Evolutionary conservation across 139 green algal species (phyloP).

Genomic region (Gonium pectorale): DNA sequence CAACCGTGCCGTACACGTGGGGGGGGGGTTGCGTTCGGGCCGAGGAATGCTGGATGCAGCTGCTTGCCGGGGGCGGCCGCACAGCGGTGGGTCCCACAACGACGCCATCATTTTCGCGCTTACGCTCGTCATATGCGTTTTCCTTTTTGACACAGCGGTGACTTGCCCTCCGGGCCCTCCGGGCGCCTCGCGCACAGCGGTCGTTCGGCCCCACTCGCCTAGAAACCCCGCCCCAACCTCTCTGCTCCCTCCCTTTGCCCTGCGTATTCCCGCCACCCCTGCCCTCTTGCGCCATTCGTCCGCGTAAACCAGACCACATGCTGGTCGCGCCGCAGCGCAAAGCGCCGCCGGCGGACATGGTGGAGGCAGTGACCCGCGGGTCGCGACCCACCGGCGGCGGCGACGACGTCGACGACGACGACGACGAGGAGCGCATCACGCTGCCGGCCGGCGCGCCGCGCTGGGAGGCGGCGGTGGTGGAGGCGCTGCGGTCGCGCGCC

Average conservation of each 20-base stretch:
- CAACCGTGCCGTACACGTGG: too few species aligned
- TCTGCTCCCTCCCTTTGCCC: not conserved
- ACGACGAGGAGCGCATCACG: conserved; percentile 35
- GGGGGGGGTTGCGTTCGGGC: too few species aligned
- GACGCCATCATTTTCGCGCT: too few species aligned
- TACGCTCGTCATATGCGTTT: not conserved
- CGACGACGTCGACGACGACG: not conserved
- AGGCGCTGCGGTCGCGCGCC: not conserved
- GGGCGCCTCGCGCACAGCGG: not conserved
- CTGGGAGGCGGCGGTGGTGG: conserved; percentile 49
- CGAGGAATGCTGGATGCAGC: too few species aligned
- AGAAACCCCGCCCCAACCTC: not conserved
- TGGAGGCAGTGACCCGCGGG: not conserved
- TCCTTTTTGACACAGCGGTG: not conserved
- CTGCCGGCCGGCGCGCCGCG: conserved; percentile 6
- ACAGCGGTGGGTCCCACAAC: too few species aligned
- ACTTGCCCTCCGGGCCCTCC: not conserved
- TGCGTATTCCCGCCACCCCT: not conserved
- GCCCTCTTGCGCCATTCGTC: not conserved
- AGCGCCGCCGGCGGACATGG: conserved; percentile 6
- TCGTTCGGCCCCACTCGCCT: not conserved
- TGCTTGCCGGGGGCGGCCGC: too few species aligned
- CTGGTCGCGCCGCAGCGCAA: conserved; percentile 38
- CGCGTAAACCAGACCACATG: conserved; percentile 35
- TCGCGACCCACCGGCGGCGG: not conserved